Evolutionary conservation across 2,329 filamentous ascomycete species (phyloP), one percentile per base, ranked within the genome.

Genomic region (Talaromyces sp.): DNA sequence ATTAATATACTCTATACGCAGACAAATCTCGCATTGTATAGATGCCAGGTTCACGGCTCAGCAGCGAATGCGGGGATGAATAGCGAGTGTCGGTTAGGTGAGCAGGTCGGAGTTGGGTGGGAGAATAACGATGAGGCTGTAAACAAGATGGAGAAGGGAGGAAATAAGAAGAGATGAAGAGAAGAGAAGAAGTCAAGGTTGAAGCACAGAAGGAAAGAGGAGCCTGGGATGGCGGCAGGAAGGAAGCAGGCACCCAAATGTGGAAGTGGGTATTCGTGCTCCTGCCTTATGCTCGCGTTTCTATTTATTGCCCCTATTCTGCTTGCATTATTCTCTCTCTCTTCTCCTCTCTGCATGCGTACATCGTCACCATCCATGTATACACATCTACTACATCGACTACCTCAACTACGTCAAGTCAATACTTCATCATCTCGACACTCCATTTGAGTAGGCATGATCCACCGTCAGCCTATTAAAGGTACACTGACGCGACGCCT

Each of bases 161-260:
- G 45, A 40, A 29, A 17, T n/a, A 13, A 17, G 40, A 19, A 25
- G 62, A 27, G 19, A 58, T 7, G 29, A n/a, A 29, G n/a, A 13
- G 38, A 36, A 15, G n/a, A 36, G n/a, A 29, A 27, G 22, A 58
- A 61, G 49, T 10, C 22, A 15, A 58, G 36, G 22, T 13, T 5
- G 34, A 31, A 31, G 29, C 19, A 40, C n/a, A 61, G 34, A 40
- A 45, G 2, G 38, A 49, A 43, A 27, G 51, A 61, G 43, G 27
- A 7, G 17, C 51, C 19, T 8, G 40, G 43, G 27, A 47, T 27
- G 7, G 58, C 25, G 38, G 58, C 58, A 29, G 31, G 53, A 36
- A 65, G 22, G 58, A 47, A 65, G 58, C 38, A 56, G 40, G 38
- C 58, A 51, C 64, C 58, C 47, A 34, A 27, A 61, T 53, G 58